Percentiles rank a stretch among this genome's conserved stretches.
Evolutionary conservation across 78 protist genomes (phyloP).

Genomic region (Cavenderia fasciculata): DNA sequence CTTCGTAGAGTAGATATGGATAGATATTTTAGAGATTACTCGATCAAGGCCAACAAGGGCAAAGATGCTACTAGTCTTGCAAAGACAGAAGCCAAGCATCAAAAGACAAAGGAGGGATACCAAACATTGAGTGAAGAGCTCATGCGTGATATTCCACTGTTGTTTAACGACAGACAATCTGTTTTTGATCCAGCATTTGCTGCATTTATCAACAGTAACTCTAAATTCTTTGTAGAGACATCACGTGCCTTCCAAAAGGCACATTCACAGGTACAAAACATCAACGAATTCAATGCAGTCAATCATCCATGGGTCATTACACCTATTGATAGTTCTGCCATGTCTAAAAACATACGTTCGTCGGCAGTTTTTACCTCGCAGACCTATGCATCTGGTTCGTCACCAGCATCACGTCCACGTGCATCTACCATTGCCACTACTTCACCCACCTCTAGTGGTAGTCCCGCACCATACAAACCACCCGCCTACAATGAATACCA

Average conservation of each 20-base stretch:
- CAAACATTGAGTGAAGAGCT: constrained; percentile 44
- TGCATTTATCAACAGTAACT: constrained; percentile 30
- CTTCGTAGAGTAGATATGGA: constrained; percentile 69
- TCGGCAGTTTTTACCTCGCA: constrained; percentile 34
- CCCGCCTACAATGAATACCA: neutral
- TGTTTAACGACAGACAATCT: constrained; percentile 44
- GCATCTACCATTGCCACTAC: constrained; percentile 27
- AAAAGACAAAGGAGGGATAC: constrained; percentile 60
- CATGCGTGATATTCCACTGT: constrained; percentile 40
- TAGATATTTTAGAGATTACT: constrained; percentile 61
- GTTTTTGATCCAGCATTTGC: constrained; percentile 71
- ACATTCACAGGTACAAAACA: neutral
- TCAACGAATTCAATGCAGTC: constrained; percentile 34
- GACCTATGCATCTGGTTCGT: neutral
- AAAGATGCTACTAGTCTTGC: constrained; percentile 59
- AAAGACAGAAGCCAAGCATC: constrained; percentile 60
- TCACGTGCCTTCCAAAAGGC: neutral
- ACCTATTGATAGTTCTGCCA: constrained; percentile 9
- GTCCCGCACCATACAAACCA: neutral
- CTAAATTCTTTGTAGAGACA: constrained; percentile 15
- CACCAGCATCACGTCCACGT: constrained; percentile 30
- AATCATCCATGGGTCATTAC: constrained; percentile 60
- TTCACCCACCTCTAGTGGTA: neutral
- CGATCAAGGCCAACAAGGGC: constrained; percentile 77
- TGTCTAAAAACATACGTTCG: constrained; percentile 48